phyloP scores from a whole-genome alignment of 257 asterid species.

The Fraxinus pennsylvanica region DNA sequence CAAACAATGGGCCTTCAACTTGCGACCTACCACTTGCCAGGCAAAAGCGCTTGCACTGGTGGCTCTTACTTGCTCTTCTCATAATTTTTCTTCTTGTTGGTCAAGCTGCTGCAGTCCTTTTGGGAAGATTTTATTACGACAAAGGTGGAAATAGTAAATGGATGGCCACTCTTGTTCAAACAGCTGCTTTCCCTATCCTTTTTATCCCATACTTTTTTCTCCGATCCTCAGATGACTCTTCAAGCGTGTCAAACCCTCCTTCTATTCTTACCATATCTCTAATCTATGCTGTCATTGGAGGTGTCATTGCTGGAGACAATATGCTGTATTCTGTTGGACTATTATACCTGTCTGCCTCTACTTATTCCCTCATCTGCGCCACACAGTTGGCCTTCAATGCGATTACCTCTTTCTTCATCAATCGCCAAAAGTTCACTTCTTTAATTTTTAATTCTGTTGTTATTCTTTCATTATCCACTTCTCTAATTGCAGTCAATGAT shows the following conservation, averaged over 20 bases:
- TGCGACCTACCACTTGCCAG: slow-evolving; percentile 37
- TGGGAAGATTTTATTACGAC: slow-evolving; percentile 78
- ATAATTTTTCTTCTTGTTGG: slow-evolving; percentile 63
- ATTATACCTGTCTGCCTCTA: slow-evolving; percentile 84
- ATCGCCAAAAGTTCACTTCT: slow-evolving; percentile 63
- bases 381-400: slow-evolving; percentile 84
- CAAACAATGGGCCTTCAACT: slow-evolving; percentile 33
- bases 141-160: slow-evolving; percentile 87
- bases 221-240: slow-evolving; percentile 39
- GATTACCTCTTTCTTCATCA: slow-evolving; percentile 69
- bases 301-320: slow-evolving; percentile 71
- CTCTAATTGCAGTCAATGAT: slow-evolving; percentile 64
- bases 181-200: slow-evolving; percentile 82
- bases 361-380: slow-evolving; percentile 90
- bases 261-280: slow-evolving; percentile 32
- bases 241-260: slow-evolving; percentile 36
- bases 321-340: slow-evolving; percentile 81
- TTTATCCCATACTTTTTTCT: slow-evolving; percentile 58
- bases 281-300: slow-evolving; percentile 60
- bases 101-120: slow-evolving; percentile 70
- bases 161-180: slow-evolving; percentile 78
- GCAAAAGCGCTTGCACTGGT: slow-evolving; percentile 61
- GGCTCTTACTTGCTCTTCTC: slow-evolving; percentile 64
- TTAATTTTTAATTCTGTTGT: slow-evolving; percentile 73
- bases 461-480: slow-evolving; percentile 69